These are phyloP conservation scores for Bolboschoenoplectus hybrid DNA, from an alignment of 202 grass and related monocot genomes.

Conservation along the genomic window DNA sequence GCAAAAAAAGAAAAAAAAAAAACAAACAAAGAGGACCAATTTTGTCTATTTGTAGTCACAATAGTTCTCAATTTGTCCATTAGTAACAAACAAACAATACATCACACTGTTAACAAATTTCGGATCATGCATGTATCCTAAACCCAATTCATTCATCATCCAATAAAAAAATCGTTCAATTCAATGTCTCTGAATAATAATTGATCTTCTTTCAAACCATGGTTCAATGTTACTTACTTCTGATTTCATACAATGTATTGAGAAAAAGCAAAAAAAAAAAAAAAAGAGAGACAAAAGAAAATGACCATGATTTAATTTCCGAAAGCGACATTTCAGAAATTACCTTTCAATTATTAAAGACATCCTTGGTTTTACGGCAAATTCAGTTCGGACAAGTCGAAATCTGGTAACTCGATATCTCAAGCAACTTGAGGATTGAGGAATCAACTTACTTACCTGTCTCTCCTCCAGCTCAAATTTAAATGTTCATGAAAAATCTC, in stretches of 20 bases:
- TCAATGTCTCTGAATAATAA: not conserved
- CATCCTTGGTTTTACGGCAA: constrained; percentile 30
- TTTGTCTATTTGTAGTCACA: not conserved
- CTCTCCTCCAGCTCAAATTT: not conserved
- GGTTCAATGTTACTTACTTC: not conserved
- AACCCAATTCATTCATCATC: not conserved
- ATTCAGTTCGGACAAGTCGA: constrained; percentile 1
- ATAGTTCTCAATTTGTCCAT: not conserved
- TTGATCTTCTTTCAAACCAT: not conserved
- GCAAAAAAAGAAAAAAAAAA: not conserved
- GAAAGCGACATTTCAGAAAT: constrained; percentile 18
- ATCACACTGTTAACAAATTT: not conserved
- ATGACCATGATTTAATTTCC: not conserved
- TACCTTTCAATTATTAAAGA: constrained; percentile 34
- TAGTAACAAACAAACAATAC: not conserved
- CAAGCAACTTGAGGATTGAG: not conserved
- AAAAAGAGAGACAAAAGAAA: not conserved
- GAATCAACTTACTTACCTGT: not conserved
- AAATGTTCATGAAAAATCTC: too few species aligned
- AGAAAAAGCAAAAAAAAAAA: not conserved
- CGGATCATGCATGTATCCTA: not conserved
- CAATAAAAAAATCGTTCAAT: not conserved
- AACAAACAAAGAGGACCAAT: not conserved
- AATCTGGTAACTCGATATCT: not conserved
- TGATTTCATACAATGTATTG: not conserved